Conservation (phyloP, 257 asterid genomes). For the Misopates orontium region DNA sequence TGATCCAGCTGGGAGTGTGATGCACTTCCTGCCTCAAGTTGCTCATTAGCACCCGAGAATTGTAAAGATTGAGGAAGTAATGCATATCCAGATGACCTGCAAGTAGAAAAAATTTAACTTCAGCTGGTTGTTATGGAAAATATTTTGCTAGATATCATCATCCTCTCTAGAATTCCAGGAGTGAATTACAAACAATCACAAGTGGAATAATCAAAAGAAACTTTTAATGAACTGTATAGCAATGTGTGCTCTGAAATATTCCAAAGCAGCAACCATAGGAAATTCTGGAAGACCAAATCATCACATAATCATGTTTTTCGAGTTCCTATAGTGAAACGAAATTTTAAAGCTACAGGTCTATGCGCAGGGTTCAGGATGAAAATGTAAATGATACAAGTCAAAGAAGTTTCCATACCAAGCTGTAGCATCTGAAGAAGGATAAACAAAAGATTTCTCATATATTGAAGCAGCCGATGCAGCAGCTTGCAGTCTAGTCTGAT, state of each 20-base stretch:
- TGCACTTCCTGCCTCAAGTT: conserved; percentile 34
- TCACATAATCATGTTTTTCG: neutral
- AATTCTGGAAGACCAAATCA: neutral
- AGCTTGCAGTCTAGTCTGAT: conserved; percentile 84
- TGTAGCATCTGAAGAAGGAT: conserved; percentile 65
- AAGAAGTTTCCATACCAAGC: conserved; percentile 48
- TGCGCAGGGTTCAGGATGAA: conserved; percentile 14
- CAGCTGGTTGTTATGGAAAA: conserved; percentile 14
- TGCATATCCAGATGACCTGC: conserved; percentile 45
- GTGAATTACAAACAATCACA: neutral
- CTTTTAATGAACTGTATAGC: conserved; percentile 7
- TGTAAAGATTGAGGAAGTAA: conserved; percentile 44
- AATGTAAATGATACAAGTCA: conserved; percentile 4
- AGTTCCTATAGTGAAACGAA: neutral
- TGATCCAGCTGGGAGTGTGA: conserved; percentile 48
- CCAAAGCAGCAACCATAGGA: conserved; percentile 9
- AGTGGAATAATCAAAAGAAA: conserved; percentile 9
- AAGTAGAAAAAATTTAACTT: conserved; percentile 1
- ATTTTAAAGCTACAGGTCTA: neutral
- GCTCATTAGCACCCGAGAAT: conserved; percentile 30
- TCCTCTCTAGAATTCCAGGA: too few species aligned
- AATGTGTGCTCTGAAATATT: neutral
- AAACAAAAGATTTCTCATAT: conserved; percentile 84
- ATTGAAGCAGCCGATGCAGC: conserved; percentile 83
- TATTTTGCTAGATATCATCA: neutral